Evolutionary conservation across 805 yeast species (phyloP), one percentile per base, ranked within the genome.

Genomic region (Helenozyma baotianmanensis): DNA sequence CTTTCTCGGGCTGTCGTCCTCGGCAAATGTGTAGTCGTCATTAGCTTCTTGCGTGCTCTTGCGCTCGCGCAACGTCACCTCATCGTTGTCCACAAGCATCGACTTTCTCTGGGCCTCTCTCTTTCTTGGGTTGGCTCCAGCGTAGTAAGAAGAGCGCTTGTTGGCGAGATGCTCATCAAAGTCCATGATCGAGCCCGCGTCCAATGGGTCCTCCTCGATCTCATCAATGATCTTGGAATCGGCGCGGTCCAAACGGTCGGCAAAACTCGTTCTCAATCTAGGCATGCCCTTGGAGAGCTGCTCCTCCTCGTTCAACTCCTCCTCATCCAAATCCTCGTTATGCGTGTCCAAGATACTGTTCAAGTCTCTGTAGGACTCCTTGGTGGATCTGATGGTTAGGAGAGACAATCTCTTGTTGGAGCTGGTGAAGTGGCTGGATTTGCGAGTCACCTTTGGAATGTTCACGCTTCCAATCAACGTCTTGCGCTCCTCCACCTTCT

Each of bases 391-490:
- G 56, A 80, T 62, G 1, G 88, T 80, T 25, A 82, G 55, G n/a
- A 82, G 82, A 21, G 86, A 78, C 33, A 80, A 62, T 50, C 92
- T 71, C 56, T 78, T 82, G 50, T 76, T 76, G 6, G 78, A 73
- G 35, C 70, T 69, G 23, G 81, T 70, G 51, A 78, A 79, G 35
- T 74, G 66, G 48, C 74, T 71, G 2, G 86, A 80, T 46, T 74
- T 74, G 55, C 88, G 74, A 0, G 88, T 74, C 22, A 82, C 85
- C 40, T 74, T 76, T 14, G 90, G 90, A 30, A 82, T 76, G 36
- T 69, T 68, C 27, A 82, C 79, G 40, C 78, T 82, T 13, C 83
- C 74, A 27, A 82, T 64, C 18, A 66, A 50, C 1, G 72, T 63
- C 37, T 69, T 70, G 26, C 78, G 78, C 14, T 66, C 71, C 7